Evolutionary conservation across 2,329 filamentous ascomycete species (phyloP).

Genomic region (Pezicula carpinea): DNA sequence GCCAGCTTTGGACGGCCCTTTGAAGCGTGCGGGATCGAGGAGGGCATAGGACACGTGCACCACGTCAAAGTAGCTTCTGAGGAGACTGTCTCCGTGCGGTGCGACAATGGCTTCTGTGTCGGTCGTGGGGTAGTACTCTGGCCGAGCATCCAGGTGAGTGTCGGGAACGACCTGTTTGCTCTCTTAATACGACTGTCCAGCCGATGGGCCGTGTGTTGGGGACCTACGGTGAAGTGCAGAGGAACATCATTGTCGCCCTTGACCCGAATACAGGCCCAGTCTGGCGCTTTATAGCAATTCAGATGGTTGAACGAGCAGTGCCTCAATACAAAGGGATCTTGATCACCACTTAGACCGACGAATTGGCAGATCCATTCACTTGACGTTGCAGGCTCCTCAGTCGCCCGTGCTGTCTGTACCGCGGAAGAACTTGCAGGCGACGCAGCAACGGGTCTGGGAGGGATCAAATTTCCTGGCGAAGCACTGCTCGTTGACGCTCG

Average conservation of each 20-base stretch:
- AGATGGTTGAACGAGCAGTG: slow-evolving; percentile 23
- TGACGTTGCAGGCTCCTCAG: neutral
- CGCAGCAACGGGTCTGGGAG: slow-evolving; percentile 2
- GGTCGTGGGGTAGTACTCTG: slow-evolving; percentile 18
- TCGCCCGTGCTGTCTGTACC: neutral
- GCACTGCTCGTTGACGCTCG: slow-evolving; percentile 11
- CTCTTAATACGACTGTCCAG: neutral
- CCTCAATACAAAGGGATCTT: slow-evolving; percentile 21
- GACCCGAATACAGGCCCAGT: slow-evolving; percentile 21
- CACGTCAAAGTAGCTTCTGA: slow-evolving; percentile 21
- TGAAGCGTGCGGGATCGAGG: slow-evolving; percentile 20
- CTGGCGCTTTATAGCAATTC: slow-evolving; percentile 20
- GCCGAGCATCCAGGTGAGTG: slow-evolving; percentile 18
- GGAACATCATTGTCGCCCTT: slow-evolving; percentile 17
- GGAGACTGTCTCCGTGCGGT: slow-evolving; percentile 13
- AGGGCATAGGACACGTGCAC: slow-evolving; percentile 21
- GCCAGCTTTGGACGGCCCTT: slow-evolving; percentile 6
- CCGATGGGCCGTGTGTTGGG: neutral
- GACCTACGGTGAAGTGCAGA: slow-evolving; percentile 19
- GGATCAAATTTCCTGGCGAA: slow-evolving; percentile 10
- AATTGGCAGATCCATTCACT: slow-evolving; percentile 20
- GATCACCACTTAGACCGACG: slow-evolving; percentile 23
- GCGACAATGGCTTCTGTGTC: slow-evolving; percentile 18
- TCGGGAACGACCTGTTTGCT: slow-evolving; percentile 20
- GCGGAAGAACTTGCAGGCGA: neutral